A percentile compares a stretch with the other conserved stretches of the same genome.
Evolutionary conservation across 331 rosid genomes (phyloP).

Genomic region (Quercus tomentella): DNA sequence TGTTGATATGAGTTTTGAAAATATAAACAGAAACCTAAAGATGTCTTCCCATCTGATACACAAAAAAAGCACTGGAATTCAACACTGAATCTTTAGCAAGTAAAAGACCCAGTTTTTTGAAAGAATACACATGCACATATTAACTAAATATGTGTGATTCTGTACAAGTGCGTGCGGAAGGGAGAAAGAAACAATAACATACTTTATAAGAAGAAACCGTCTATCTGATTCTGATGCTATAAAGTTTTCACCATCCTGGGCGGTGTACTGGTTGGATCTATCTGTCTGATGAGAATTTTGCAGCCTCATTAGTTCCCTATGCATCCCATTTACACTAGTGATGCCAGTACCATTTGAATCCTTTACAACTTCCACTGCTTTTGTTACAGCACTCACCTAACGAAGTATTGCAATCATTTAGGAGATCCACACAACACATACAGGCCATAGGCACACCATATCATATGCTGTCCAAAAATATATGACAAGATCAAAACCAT

Average conservation of each 20-base stretch:
- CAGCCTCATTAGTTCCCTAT: conserved; percentile 83
- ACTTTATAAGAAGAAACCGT: conserved; percentile 93
- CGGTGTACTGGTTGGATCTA: conserved; percentile 43
- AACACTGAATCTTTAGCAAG: not conserved
- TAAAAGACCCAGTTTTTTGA: not conserved
- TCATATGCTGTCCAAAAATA: not conserved
- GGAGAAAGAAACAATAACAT: conserved; percentile 12
- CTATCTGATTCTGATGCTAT: conserved; percentile 91
- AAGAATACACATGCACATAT: not conserved
- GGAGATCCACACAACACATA: not conserved
- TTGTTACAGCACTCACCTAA: conserved; percentile 68
- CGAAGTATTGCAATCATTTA: conserved; percentile 16
- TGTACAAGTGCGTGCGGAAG: not conserved
- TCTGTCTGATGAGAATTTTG: conserved; percentile 58
- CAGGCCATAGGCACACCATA: not conserved
- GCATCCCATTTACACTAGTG: conserved; percentile 55
- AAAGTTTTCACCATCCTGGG: conserved; percentile 65
- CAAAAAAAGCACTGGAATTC: too few relatives aligned
- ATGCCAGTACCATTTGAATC: conserved; percentile 37
- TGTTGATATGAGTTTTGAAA: too few relatives aligned
- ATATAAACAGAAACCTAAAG: too few relatives aligned
- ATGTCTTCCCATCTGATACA: too few relatives aligned
- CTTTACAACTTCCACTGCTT: conserved; percentile 57
- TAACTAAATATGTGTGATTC: not conserved
- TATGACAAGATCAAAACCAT: not conserved